phyloP scores from a whole-genome alignment of 2,329 filamentous ascomycete species.

The Teratosphaeria nubilosa region DNA sequence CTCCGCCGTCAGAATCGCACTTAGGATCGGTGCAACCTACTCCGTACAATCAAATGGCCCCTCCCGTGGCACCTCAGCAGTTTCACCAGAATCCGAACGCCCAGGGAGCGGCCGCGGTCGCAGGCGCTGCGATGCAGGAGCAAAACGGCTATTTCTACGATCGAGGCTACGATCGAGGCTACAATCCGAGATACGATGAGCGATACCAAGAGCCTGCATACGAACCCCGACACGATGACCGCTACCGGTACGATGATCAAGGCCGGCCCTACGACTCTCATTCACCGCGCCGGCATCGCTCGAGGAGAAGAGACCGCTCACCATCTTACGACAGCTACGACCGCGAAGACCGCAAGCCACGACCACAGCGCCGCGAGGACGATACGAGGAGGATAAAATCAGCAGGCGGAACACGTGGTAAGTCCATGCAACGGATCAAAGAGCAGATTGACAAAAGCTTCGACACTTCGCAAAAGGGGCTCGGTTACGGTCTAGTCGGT shows the following conservation, averaged over 20 bases:
- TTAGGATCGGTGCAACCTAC: slow-evolving; percentile 15
- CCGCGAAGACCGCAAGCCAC: neutral
- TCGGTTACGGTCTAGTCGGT: slow-evolving; percentile 18
- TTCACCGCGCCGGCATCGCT: neutral
- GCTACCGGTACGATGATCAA: slow-evolving; percentile 8
- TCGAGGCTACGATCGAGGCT: slow-evolving; percentile 4
- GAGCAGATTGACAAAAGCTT: slow-evolving; percentile 18
- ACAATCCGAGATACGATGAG: slow-evolving; percentile 5
- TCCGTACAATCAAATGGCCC: slow-evolving; percentile 13
- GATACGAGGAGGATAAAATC: slow-evolving; percentile 5
- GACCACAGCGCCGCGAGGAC: neutral
- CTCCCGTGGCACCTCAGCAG: slow-evolving; percentile 4
- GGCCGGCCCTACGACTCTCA: slow-evolving; percentile 5
- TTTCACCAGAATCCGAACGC: slow-evolving; percentile 21
- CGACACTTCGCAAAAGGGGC: slow-evolving; percentile 17
- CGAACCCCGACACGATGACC: slow-evolving; percentile 5
- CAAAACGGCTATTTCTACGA: neutral
- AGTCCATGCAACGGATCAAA: slow-evolving; percentile 12
- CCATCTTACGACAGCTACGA: slow-evolving; percentile 1
- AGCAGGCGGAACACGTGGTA: slow-evolving; percentile 13
- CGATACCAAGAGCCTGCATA: slow-evolving; percentile 9
- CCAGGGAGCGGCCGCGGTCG: slow-evolving; percentile 12
- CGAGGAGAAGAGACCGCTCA: slow-evolving; percentile 2
- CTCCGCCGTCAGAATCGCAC: slow-evolving; percentile 12
- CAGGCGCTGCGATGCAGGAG: slow-evolving; percentile 3